A percentile compares a stretch with the other conserved stretches of the same genome.
phyloP scores from a whole-genome alignment of 2,329 filamentous ascomycete species.

The Trichoderma sp. region DNA sequence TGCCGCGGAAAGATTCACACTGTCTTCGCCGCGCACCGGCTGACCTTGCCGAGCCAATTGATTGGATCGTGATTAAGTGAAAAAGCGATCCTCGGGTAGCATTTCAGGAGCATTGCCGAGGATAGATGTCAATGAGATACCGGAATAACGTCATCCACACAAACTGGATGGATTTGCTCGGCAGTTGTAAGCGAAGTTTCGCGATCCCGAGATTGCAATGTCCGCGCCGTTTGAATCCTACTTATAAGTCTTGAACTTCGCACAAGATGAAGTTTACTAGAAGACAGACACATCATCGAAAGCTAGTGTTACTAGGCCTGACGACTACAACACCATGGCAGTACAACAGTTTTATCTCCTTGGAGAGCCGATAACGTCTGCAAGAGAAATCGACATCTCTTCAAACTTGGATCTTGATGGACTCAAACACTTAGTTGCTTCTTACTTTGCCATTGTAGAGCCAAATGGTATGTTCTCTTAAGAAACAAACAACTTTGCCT shows the following conservation, averaged over 20 bases:
- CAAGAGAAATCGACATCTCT: constrained; percentile 40
- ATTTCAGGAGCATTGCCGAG: no score
- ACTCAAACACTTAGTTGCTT: constrained; percentile 40
- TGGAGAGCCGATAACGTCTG: constrained; percentile 39
- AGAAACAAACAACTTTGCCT: not conserved
- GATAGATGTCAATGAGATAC: not conserved
- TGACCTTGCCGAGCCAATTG: not conserved
- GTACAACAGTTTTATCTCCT: constrained; percentile 42
- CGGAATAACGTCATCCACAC: not conserved
- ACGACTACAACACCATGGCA: constrained; percentile 31
- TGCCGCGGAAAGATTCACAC: not conserved
- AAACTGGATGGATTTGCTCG: not conserved
- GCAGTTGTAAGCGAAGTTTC: not conserved
- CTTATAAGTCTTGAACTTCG: not conserved
- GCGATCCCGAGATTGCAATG: not conserved
- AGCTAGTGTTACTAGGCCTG: not conserved
- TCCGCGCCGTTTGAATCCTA: not conserved
- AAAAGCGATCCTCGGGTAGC: not conserved
- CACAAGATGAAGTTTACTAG: not conserved
- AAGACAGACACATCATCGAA: not conserved
- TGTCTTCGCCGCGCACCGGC: not conserved
- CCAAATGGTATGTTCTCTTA: constrained; percentile 35
- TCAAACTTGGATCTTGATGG: constrained; percentile 36
- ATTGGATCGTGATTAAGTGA: not conserved
- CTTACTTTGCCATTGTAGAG: constrained; percentile 45